Percentiles rank a stretch among this genome's conserved stretches.
phyloP scores from a whole-genome alignment of 2,329 filamentous ascomycete species.

The Trichoderma arundinaceum region DNA sequence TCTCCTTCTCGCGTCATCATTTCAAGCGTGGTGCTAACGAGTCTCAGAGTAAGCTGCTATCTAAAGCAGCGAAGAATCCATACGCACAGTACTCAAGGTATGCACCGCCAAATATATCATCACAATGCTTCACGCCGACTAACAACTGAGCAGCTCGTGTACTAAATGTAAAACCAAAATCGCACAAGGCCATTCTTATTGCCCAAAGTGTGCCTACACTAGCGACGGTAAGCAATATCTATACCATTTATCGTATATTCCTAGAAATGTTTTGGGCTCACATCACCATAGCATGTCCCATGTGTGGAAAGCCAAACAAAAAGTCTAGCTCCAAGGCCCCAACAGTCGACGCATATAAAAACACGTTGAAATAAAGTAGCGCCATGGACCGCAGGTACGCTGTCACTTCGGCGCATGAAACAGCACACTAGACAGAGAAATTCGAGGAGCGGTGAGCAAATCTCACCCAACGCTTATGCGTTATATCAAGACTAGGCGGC shows the following conservation, averaged over 20 bases:
- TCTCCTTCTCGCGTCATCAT: neutral
- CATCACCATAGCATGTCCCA: constrained; percentile 58
- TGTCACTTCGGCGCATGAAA: neutral
- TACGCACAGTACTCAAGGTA: constrained; percentile 63
- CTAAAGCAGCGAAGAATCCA: constrained; percentile 68
- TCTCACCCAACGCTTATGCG: neutral
- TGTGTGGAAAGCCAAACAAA: constrained; percentile 66
- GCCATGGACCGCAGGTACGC: neutral
- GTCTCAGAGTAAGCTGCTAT: constrained; percentile 65
- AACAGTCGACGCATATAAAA: constrained; percentile 65
- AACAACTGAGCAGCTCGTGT: constrained; percentile 53
- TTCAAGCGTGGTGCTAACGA: neutral
- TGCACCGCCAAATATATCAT: neutral
- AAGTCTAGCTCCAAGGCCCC: constrained; percentile 57
- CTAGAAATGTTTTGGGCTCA: constrained; percentile 29
- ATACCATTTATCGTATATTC: constrained; percentile 9
- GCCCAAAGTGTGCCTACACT: constrained; percentile 67
- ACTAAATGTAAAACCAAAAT: constrained; percentile 67
- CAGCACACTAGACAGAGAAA: neutral
- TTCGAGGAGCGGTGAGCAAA: constrained; percentile 13
- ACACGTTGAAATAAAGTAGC: constrained; percentile 59
- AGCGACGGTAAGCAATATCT: constrained; percentile 56
- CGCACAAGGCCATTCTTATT: constrained; percentile 64
- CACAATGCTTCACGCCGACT: neutral
- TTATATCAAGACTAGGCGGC: neutral